These are phyloP conservation scores for Euphorbia pulcherrima DNA, from an alignment of 345 rosid genomes.

Conservation along the genomic window DNA sequence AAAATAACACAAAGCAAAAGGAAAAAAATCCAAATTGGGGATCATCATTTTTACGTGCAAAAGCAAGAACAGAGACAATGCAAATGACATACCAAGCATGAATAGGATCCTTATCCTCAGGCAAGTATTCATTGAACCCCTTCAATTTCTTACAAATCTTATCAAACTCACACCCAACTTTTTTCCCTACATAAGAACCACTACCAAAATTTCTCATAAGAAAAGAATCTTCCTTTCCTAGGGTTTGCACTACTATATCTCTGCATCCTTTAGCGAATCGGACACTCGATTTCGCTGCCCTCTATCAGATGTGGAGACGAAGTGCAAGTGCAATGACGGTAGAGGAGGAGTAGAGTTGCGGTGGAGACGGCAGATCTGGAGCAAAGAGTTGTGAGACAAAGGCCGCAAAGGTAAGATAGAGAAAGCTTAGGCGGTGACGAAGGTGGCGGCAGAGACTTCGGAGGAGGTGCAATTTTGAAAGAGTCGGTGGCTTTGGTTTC, in stretches of 20 bases:
- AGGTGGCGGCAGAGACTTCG: too few species aligned
- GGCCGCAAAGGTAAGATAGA: too few species aligned
- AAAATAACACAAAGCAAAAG: neutral
- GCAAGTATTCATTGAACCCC: constrained; percentile 44
- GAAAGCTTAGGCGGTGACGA: too few species aligned
- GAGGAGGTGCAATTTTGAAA: too few species aligned
- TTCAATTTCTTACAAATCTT: constrained; percentile 30
- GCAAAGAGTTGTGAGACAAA: too few species aligned
- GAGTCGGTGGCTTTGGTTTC: too few species aligned
- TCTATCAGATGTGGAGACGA: too few species aligned
- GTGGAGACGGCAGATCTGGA: too few species aligned
- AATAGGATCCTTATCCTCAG: constrained; percentile 63
- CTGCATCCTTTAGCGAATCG: constrained; percentile 57
- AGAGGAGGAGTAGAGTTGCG: too few species aligned
- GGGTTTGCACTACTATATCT: constrained; percentile 53
- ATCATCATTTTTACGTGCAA: constrained; percentile 41
- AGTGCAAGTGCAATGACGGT: too few species aligned
- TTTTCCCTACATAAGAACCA: constrained; percentile 35
- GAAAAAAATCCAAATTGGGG: neutral
- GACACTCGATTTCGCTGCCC: constrained; percentile 54
- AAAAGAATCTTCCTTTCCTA: constrained; percentile 51
- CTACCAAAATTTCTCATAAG: constrained; percentile 39
- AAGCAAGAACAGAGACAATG: constrained; percentile 45
- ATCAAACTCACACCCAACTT: constrained; percentile 29
- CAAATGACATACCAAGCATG: constrained; percentile 54